These are phyloP conservation scores for Nidularia sp. DNA, from an alignment of 768 basidiomycete genomes.

Conservation along the genomic window DNA sequence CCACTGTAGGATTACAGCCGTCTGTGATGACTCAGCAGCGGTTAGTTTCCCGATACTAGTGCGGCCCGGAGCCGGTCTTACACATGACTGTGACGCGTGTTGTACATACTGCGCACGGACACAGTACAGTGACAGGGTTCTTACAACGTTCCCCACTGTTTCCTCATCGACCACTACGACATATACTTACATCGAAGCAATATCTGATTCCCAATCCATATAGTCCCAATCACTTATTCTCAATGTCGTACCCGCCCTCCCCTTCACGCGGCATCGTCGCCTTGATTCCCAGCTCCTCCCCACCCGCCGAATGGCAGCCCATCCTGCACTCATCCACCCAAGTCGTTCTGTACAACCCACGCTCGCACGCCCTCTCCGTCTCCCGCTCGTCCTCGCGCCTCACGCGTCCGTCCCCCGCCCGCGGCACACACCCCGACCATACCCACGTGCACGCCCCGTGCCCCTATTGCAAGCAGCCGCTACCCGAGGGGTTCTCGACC, in stretches of 20 bases:
- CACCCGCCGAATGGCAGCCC: slow-evolving; percentile 58
- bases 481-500: slow-evolving; percentile 39
- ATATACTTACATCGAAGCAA: neutral
- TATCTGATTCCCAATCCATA: slow-evolving; percentile 1
- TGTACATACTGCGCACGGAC: too few species aligned
- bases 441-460: slow-evolving; percentile 32
- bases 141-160: too few species aligned
- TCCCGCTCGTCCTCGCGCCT: slow-evolving; percentile 26
- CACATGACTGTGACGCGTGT: too few species aligned
- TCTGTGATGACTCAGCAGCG: too few species aligned
- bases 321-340: slow-evolving; percentile 83
- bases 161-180: too few species aligned
- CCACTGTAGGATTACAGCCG: too few species aligned
- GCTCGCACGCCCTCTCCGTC: slow-evolving; percentile 78
- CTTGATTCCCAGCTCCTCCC: slow-evolving; percentile 2
- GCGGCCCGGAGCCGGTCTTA: too few species aligned
- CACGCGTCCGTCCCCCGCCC: slow-evolving; percentile 10
- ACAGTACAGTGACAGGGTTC: too few species aligned
- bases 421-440: slow-evolving; percentile 13
- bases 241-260: slow-evolving; percentile 4
- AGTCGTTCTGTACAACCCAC: slow-evolving; percentile 84
- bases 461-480: slow-evolving; percentile 69
- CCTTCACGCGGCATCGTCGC: slow-evolving; percentile 7
- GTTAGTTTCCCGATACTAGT: too few species aligned
- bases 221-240: neutral